Percentiles rank a stretch among this genome's conserved stretches.
Conservation (phyloP, 495 filamentous ascomycete species). For the Neurospora tetrasperma region DNA sequence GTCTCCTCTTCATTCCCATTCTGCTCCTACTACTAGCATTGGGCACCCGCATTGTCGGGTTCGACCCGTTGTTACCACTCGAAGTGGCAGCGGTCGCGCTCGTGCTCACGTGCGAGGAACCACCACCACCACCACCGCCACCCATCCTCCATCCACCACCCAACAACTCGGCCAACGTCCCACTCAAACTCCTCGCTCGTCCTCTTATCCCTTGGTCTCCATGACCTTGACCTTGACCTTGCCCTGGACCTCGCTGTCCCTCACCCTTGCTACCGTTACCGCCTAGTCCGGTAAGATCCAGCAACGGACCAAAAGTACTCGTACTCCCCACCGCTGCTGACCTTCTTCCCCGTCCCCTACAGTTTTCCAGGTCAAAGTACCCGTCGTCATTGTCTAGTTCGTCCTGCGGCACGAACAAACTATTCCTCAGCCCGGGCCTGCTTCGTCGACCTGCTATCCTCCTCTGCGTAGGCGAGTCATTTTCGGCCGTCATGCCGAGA, state of each 20-base stretch:
- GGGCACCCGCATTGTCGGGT: neutral
- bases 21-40: neutral
- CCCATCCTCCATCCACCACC: conserved; percentile 3
- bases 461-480: neutral
- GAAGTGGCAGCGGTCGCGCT: neutral
- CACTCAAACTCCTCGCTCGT: conserved; percentile 40
- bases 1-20: neutral
- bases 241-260: neutral
- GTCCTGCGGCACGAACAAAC: conserved; percentile 31
- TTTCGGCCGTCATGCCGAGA: conserved; percentile 10
- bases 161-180: conserved; percentile 38
- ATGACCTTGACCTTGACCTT: neutral
- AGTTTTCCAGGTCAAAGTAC: conserved; percentile 4
- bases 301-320: conserved; percentile 8
- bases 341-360: neutral
- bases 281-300: neutral
- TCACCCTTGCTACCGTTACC: neutral
- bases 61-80: neutral
- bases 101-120: neutral
- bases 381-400: conserved; percentile 14
- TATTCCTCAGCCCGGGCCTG: conserved; percentile 28
- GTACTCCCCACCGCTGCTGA: conserved; percentile 9
- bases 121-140: neutral
- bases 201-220: conserved; percentile 16
- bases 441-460: conserved; percentile 21